Conservation (phyloP, 441 rosid genomes). For the Isatis lusitanica region DNA sequence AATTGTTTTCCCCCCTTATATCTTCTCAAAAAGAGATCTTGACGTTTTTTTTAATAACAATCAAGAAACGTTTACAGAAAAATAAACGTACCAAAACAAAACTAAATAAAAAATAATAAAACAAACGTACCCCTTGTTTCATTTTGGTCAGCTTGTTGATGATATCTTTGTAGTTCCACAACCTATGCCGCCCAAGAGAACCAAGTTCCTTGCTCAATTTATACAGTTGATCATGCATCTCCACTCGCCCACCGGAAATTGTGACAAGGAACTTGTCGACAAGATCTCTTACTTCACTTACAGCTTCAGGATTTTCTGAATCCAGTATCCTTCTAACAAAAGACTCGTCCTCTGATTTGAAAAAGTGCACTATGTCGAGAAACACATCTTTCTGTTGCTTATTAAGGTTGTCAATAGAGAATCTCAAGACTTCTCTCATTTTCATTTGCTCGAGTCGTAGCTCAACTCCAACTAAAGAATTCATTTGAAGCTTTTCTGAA, state of each 20-base stretch:
- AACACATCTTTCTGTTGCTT: neutral
- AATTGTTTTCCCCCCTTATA: too few relatives aligned
- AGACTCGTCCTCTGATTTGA: constrained; percentile 11
- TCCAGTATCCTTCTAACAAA: neutral
- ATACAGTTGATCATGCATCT: constrained; percentile 3
- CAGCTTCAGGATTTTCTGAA: neutral
- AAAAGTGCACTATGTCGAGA: neutral
- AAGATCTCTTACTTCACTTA: constrained; percentile 6
- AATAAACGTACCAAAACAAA: neutral
- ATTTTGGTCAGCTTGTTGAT: neutral
- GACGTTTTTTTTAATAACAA: too few relatives aligned
- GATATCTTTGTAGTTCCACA: neutral
- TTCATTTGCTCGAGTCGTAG: constrained; percentile 12
- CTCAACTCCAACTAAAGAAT: neutral
- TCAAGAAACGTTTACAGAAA: neutral
- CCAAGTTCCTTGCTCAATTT: neutral
- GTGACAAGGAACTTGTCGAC: neutral
- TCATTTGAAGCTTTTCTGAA: too few relatives aligned
- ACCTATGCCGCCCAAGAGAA: neutral
- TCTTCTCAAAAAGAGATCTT: too few relatives aligned
- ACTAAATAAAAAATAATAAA: neutral
- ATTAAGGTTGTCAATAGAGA: neutral
- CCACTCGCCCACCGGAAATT: neutral
- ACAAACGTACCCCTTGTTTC: neutral
- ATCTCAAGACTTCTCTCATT: neutral